phyloP scores from a whole-genome alignment of 106 monocot genomes.

The Allium fistulosum region DNA sequence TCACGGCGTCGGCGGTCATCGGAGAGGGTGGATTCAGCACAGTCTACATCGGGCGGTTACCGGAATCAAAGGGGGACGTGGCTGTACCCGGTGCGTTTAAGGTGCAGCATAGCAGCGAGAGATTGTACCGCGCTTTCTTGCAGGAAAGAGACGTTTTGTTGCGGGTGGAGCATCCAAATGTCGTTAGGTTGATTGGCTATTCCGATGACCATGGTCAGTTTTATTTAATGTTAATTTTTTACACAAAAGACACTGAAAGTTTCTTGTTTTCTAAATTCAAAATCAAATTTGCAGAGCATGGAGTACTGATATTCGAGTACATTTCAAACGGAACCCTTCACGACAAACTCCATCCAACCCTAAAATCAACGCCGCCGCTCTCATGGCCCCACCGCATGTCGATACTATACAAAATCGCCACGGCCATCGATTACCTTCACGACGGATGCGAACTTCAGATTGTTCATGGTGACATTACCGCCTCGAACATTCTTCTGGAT shows the following conservation, averaged over 20 bases:
- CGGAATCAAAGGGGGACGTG: background rate
- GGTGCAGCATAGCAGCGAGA: conserved; percentile 36
- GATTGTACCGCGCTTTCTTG: conserved; percentile 41
- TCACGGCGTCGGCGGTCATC: conserved; percentile 34
- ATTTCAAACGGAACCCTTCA: conserved; percentile 66
- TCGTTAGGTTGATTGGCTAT: conserved; percentile 64
- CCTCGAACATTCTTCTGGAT: conserved; percentile 71
- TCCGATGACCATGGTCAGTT: conserved; percentile 48
- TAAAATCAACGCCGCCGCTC: conserved; percentile 8
- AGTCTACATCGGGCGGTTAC: conserved; percentile 28
- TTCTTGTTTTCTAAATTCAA: no score
- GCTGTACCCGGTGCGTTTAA: conserved; percentile 29
- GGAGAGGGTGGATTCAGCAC: conserved; percentile 47
- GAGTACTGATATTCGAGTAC: conserved; percentile 52
- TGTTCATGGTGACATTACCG: conserved; percentile 66
- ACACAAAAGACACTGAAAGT: no score
- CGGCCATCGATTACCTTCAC: conserved; percentile 62
- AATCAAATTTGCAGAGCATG: background rate
- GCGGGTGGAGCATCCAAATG: conserved; percentile 39
- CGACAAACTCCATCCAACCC: conserved; percentile 35
- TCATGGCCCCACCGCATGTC: conserved; percentile 45
- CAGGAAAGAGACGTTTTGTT: conserved; percentile 57
- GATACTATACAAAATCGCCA: conserved; percentile 39
- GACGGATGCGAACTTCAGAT: conserved; percentile 50
- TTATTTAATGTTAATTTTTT: no score